Evolutionary conservation across 1,284 basidiomycete species (phyloP).

Genomic region (Xerocomus amazonicus): DNA sequence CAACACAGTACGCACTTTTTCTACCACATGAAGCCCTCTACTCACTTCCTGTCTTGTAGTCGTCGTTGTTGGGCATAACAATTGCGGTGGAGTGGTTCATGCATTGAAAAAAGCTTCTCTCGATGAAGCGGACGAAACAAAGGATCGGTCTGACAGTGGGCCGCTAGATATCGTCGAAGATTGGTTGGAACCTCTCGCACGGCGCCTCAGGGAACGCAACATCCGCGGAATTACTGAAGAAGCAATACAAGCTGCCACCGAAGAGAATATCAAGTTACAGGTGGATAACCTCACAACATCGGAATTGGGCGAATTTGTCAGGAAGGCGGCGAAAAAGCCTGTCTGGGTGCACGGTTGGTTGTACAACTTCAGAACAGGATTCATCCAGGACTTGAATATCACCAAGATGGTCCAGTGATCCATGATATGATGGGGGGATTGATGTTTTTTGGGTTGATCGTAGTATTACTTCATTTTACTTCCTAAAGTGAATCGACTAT

Average conservation of each 20-base stretch:
- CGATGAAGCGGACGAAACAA: background rate
- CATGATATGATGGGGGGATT: too few species aligned
- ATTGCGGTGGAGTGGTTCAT: slow-evolving; percentile 23
- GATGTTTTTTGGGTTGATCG: too few species aligned
- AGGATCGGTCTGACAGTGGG: slow-evolving; percentile 5
- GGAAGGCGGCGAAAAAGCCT: slow-evolving; percentile 55
- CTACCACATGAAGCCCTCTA: too few species aligned
- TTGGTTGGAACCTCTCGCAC: slow-evolving; percentile 73
- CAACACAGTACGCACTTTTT: slow-evolving; percentile 19
- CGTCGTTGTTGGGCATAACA: slow-evolving; percentile 25
- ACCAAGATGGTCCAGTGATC: slow-evolving; percentile 30
- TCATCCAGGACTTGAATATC: slow-evolving; percentile 64
- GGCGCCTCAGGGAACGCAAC: slow-evolving; percentile 36
- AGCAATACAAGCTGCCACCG: slow-evolving; percentile 41
- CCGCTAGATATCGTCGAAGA: slow-evolving; percentile 43
- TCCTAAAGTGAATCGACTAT: too few species aligned
- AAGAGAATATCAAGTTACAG: slow-evolving; percentile 76
- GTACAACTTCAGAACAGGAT: slow-evolving; percentile 71
- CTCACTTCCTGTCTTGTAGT: slow-evolving; percentile 6
- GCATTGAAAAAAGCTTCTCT: slow-evolving; percentile 14
- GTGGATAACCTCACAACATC: slow-evolving; percentile 55
- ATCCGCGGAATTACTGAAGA: slow-evolving; percentile 32
- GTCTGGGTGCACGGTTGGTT: slow-evolving; percentile 84
- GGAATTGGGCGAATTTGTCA: slow-evolving; percentile 55
- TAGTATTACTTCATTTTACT: too few species aligned